Evolutionary conservation across 2,329 filamentous ascomycete genomes (phyloP).

Genomic region (Ophiostoma pallidulum): DNA sequence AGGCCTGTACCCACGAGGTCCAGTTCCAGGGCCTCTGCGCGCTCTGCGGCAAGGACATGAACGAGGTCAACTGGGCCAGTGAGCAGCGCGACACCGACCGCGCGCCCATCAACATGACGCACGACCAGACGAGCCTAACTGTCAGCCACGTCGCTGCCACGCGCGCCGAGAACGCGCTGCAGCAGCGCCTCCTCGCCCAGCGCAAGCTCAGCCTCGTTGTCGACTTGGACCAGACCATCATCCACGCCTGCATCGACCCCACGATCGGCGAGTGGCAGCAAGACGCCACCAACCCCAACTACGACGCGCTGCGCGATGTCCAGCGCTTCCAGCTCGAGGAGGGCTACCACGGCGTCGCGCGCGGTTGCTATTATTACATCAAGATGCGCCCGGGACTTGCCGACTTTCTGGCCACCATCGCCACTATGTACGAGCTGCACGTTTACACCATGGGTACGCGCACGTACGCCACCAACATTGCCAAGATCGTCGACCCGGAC

Average conservation of each 20-base stretch:
- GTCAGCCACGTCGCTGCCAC: slow-evolving; percentile 76
- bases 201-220: slow-evolving; percentile 89
- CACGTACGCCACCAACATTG: slow-evolving; percentile 88
- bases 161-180: slow-evolving; percentile 75
- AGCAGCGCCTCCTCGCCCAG: slow-evolving; percentile 68
- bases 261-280: slow-evolving; percentile 94
- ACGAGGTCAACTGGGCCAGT: slow-evolving; percentile 74
- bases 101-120: slow-evolving; percentile 88
- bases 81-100: slow-evolving; percentile 70
- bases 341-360: slow-evolving; percentile 54
- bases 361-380: slow-evolving; percentile 93
- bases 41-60: slow-evolving; percentile 94
- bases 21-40: slow-evolving; percentile 88
- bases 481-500: slow-evolving; percentile 84
- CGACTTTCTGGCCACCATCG: slow-evolving; percentile 68
- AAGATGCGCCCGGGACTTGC: slow-evolving; percentile 84
- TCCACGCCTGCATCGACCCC: slow-evolving; percentile 93
- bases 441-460: slow-evolving; percentile 99
- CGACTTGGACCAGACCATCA: slow-evolving; percentile 96
- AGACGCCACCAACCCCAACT: slow-evolving; percentile 80
- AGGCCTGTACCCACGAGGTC: slow-evolving; percentile 82
- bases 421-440: slow-evolving; percentile 83
- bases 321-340: slow-evolving; percentile 86
- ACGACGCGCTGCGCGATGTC: slow-evolving; percentile 83
- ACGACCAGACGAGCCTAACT: slow-evolving; percentile 79